Evolutionary conservation across 2,329 filamentous ascomycete species (phyloP).

Genomic region (Verticillium zaregamsianum): DNA sequence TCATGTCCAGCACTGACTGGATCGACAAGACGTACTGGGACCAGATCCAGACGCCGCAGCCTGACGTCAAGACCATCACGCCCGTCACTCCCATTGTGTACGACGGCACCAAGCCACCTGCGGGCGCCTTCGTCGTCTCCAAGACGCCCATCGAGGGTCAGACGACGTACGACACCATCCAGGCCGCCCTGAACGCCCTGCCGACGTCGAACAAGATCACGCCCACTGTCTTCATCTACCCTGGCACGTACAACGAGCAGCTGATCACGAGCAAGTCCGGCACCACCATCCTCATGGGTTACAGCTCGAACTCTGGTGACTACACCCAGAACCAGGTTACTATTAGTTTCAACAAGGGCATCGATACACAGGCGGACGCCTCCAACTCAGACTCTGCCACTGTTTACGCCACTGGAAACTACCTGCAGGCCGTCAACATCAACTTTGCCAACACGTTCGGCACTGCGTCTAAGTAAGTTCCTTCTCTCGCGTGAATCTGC

Average conservation of each 20-base stretch:
- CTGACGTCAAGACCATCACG: constrained; percentile 25
- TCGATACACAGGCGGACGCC: constrained; percentile 29
- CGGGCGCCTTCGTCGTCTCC: constrained; percentile 24
- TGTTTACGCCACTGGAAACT: constrained; percentile 33
- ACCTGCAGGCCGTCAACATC: constrained; percentile 32
- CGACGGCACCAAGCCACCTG: constrained; percentile 19
- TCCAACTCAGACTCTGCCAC: constrained; percentile 33
- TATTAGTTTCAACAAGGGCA: constrained; percentile 19
- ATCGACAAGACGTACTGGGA: constrained; percentile 21
- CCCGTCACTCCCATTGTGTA: constrained; percentile 25
- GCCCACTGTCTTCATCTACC: constrained; percentile 21
- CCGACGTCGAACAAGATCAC: constrained; percentile 23
- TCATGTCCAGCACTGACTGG: constrained; percentile 19
- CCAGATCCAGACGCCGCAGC: constrained; percentile 14
- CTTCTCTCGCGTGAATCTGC: background rate
- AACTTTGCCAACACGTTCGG: constrained; percentile 34
- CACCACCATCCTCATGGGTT: constrained; percentile 32
- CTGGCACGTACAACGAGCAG: constrained; percentile 31
- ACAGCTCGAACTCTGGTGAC: constrained; percentile 28
- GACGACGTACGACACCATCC: constrained; percentile 15
- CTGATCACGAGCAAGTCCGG: constrained; percentile 31
- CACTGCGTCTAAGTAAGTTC: constrained; percentile 21
- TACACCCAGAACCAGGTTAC: constrained; percentile 24
- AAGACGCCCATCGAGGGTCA: constrained; percentile 13
- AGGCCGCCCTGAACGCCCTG: constrained; percentile 15